phyloP scores from a whole-genome alignment of 2,329 filamentous ascomycete species.

The Cryphonectria radicalis region DNA sequence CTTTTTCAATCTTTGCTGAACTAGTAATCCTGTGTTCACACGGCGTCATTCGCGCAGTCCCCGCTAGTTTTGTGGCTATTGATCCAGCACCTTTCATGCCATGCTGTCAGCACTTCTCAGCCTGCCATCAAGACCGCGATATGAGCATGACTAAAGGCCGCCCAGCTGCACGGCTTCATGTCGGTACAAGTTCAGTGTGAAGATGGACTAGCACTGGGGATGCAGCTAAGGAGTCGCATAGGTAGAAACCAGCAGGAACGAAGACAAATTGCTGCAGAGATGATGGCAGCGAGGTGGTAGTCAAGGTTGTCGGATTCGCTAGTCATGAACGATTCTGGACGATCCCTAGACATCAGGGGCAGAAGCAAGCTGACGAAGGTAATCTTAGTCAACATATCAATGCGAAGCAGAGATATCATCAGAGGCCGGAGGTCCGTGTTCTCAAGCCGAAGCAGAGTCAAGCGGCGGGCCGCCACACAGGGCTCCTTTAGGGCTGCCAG shows the following conservation, averaged over 20 bases:
- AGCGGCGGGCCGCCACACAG: neutral
- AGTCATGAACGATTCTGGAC: neutral
- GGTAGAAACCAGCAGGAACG: neutral
- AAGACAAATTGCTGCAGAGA: neutral
- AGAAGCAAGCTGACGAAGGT: neutral
- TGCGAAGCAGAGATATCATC: neutral
- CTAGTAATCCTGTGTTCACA: no score
- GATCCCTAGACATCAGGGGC: no score
- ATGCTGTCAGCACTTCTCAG: neutral
- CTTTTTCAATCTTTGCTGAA: no score
- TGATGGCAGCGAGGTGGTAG: neutral
- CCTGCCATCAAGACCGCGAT: neutral
- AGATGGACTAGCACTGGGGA: neutral
- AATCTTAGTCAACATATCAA: neutral
- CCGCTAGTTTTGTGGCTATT: neutral
- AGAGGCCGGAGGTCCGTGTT: neutral
- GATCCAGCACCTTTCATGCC: neutral
- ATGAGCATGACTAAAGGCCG: neutral
- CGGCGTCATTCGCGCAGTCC: neutral
- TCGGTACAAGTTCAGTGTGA: neutral
- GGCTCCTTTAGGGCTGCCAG: neutral
- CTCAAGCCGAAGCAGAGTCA: neutral
- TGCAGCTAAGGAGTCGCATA: neutral
- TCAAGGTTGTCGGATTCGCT: neutral
- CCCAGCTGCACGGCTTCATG: neutral